Base-by-base conservation (phyloP, 75 land plant genomes). In the Ceratopteris richardii region DNA sequence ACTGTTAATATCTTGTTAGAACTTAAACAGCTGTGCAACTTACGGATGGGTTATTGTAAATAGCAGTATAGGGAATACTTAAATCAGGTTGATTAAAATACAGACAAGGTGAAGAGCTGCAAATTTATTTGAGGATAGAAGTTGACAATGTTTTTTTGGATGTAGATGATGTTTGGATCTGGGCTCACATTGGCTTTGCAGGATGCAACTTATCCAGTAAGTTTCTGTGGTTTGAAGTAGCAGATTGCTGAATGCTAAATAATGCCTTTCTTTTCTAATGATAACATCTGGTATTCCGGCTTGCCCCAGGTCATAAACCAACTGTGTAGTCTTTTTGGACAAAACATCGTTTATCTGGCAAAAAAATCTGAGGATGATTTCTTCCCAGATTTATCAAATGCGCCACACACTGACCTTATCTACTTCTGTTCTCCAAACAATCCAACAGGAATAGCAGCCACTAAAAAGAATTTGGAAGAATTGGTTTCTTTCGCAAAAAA, bases 361-460 rank as follows among this genome's bases (percentile, higher is more conserved):
- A 66, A 69, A 42, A 39, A 27, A 0, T 69, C 74, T 10, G 74
- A 72, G 40, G 65, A 65, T 18, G 57, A 65, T 51, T 72, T 72
- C 57, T 72, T 72, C 24, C 74, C 74, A 39, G 74, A 72, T 47
- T 66, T 72, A 24, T 58, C 74, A 51, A 14, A 54, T 7, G 30
- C 55, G 13, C 63, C 70, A n/a, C 74, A 69, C 29, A 72, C 74
- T 58, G 74, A 72, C 43, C 52, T 72, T 20, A 72, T 72, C 29
- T 72, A 66, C 41, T 65, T 72, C 63, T 72, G 74, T 40, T 72
- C 74, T 21, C 74, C 74, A 17, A 72, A 72, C 63, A 72, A 72
- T 51, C 74, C 74, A 18, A 72, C 74, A 28, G 74, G 74, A 20
- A 41, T 69, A 39, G 43, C 74, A 16, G 74, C 74, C 13, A 40